Percentiles rank a stretch among this genome's conserved stretches.
Evolutionary conservation across 441 rosid genomes (phyloP).

Genomic region (Pelargonium cotyledonis): DNA sequence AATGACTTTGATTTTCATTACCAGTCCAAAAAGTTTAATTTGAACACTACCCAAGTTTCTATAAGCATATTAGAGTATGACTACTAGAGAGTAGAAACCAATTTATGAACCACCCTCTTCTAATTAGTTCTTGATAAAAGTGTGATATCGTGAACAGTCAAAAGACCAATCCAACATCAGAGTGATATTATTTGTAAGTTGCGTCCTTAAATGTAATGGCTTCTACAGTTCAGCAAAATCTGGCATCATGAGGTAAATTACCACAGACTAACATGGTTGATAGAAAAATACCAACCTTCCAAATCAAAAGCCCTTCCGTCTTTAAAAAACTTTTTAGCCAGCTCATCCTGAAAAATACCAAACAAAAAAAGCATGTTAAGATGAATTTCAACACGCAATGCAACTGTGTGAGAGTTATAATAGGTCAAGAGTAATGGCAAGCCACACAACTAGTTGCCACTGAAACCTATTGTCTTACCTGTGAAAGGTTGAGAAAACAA

Average conservation of each 20-base stretch:
- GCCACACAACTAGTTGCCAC: not conserved
- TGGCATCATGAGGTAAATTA: not conserved
- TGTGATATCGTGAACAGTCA: no score
- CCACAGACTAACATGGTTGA: conserved; percentile 7
- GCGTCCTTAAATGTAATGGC: not conserved
- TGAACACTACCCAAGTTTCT: no score
- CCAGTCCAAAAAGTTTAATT: no score
- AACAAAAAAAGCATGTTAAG: not conserved
- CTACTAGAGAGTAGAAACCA: no score
- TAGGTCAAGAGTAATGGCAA: not conserved
- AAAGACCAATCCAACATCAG: no score
- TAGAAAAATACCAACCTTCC: conserved; percentile 50
- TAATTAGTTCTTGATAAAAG: no score
- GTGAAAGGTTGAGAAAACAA: not conserved
- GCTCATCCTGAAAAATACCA: conserved; percentile 50
- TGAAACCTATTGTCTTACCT: not conserved
- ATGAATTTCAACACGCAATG: conserved; percentile 7
- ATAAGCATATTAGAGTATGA: no score
- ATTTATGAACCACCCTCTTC: no score
- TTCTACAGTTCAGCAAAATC: conserved; percentile 5
- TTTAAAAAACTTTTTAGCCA: conserved; percentile 58
- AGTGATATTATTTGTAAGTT: no score
- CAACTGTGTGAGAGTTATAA: not conserved
- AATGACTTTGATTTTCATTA: no score
- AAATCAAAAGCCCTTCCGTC: conserved; percentile 75